These are phyloP conservation scores for Schizopora paradoxa DNA, from an alignment of 1,284 basidiomycete genomes.

Conservation along the genomic window DNA sequence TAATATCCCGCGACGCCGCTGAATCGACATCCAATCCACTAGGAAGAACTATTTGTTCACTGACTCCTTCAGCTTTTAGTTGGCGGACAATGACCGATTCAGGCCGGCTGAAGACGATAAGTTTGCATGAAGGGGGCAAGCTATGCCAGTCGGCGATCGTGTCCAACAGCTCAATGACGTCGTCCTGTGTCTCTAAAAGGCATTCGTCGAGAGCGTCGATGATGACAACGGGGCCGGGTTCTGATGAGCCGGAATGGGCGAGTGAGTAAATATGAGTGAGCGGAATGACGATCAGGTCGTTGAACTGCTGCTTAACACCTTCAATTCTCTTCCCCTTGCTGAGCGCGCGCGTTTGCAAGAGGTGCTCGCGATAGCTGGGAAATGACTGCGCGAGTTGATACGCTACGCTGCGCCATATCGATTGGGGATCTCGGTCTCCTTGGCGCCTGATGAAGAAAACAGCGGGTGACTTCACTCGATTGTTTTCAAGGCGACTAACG, in stretches of 20 bases:
- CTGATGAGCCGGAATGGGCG: too few relatives aligned
- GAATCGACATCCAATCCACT: not conserved
- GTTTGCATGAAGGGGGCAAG: not conserved
- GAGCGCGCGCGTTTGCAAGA: too few relatives aligned
- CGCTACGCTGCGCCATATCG: not conserved
- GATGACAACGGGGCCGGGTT: not conserved
- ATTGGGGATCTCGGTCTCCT: not conserved
- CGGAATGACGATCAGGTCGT: not conserved
- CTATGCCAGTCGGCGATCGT: not conserved
- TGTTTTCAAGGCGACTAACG: not conserved
- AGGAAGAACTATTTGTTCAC: not conserved
- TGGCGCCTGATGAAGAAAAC: not conserved
- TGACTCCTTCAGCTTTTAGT: too few relatives aligned
- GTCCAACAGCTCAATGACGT: not conserved
- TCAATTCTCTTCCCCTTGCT: too few relatives aligned
- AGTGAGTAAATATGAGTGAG: too few relatives aligned
- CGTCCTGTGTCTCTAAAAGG: not conserved
- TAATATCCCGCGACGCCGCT: not conserved
- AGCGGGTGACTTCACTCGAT: not conserved
- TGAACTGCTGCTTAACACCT: not conserved
- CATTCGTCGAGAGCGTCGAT: not conserved
- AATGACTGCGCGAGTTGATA: not conserved
- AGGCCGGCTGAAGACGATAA: not conserved
- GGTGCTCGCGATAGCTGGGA: not conserved
- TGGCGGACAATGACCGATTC: not conserved